Evolutionary conservation across 768 basidiomycete species (phyloP), one percentile per base, ranked within the genome.

Genomic region (Butyriboletus loyo): DNA sequence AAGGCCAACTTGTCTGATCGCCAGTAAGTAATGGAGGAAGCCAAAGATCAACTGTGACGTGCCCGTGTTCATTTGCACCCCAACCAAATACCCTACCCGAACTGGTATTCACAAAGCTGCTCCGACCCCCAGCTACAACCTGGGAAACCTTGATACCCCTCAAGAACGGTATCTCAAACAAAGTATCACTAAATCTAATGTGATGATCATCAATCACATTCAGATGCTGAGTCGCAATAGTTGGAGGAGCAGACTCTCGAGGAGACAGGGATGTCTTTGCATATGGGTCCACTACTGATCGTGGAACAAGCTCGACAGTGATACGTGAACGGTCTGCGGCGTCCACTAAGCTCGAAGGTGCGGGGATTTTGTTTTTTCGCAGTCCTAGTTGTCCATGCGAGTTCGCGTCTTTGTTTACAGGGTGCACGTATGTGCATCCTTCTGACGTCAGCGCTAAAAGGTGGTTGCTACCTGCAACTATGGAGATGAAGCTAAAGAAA

Each of bases 51-150:
- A 28, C 27, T 6, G 15, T 35, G 14, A 50, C 78, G 46, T 58
- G 87, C 87, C 92, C 92, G 59, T 79, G 87, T 57, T 89, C 85
- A 65, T 97, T 96, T 1, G 90, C 90, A 40, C 94, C 94, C 83
- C 89, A 96, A 0, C 85, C 91, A 19, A 98, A 78, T 10, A 95
- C 88, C 49, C 83, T 75, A 2, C 92, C 94, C 3, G 74, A 69
- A 7, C 70, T 60, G 0, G 91, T 92, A 24, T 83, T 75, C 10
- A 78, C 85, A 62, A 90, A 92, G 61, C 88, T 92, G 42, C 80
- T 84, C 49, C 84, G 77, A 35, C 76, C 74, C 3, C 91, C 91
- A 24, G 92, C 81, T 27, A 84, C 84, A 39, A 92, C 75, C 67
- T 91, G 85, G 19, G 76, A 79, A 39, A 89, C 74, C 22, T 80